Base-by-base conservation (phyloP, 805 yeast species). In the Wickerhamiella dianesei region DNA sequence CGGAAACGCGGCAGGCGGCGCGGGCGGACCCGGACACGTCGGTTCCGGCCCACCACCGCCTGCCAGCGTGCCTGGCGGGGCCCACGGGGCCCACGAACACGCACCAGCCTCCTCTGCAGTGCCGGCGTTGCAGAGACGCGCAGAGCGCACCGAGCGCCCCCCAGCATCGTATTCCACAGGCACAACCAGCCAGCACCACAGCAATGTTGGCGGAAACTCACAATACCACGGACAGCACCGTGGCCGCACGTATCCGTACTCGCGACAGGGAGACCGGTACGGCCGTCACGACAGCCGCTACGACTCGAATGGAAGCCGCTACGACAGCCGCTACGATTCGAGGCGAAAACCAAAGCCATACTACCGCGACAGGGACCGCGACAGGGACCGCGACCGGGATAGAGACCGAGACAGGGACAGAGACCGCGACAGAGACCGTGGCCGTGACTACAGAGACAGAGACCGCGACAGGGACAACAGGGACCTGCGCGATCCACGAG, bases 401-500 rank as follows among this genome's bases (percentile, higher is more conserved):
- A 45, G 46, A 14, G 42, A 29, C 25, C 35, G 43, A 32, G 43
- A 44, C 9, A 36, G 41, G 4, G 44, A n/a, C 32, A 25, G 32
- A 25, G 32, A 25, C 9, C 32, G 32, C 12, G 32, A 25, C 32
- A 6, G 32, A 6, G 32, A 25, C 12, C 32, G 32, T 25, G 32
- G 32, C 12, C 6, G 32, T 6, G 32, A 25, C 6, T 25, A 25
- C 12, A 25, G 32, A 12, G 32, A 25, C 3, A 45, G 46, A 14
- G 42, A 29, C 25, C 35, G 43, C 40, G 43, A 44, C 9, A 36
- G 41, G 4, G 44, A n/a, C n/a, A 6, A 6, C 32, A 6, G 32
- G 32, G 32, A 25, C 12, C 12, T 12, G 32, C 39, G 39, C 17
- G 19, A 36, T 36, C 19, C 19, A 9, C 39, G 19, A 6, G 19